Evolutionary conservation across 164 flowering plant species (phyloP), one percentile per base, ranked within the genome.

Genomic region (Hamamelis virginiana): DNA sequence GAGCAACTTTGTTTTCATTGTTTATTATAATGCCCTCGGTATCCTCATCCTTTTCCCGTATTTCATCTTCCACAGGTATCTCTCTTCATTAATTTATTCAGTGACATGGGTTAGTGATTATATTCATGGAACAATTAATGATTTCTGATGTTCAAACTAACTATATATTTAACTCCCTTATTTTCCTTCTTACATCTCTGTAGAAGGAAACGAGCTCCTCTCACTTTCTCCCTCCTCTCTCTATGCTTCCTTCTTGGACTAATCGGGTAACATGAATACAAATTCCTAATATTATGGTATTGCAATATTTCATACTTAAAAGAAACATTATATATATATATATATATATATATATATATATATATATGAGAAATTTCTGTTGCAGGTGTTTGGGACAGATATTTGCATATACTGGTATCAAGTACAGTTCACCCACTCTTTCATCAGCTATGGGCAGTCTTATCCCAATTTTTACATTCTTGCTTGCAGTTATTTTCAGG

Each of bases 11-110:
- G 81, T 78, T 22, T 75, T 77, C 25, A 72, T 82, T 11, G 55
- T 78, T 19, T 86, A 86, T 74, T 77, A 56, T 6, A 65, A 80
- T 66, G 73, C 64, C 22, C 69, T 86, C n/a, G 84, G 74, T 18
- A 59, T 82, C 44, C 73, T 80, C 19, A 12, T 80, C 26, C 84
- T 81, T 51, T 62, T 80, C 45, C 90, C 84, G 41, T 63, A 28
- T 55, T 64, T 80, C 46, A 26, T 74, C 61, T 61, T 57, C 33
- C 57, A 38, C 64, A 75, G 80, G 81, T 74, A 38, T 21, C 33
- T 9, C 41, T 12, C 33, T 16, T 64, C 10, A 47, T 59, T 63
- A 14, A 22, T 41, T 22, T 8, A 10, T 2, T 10, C 16, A n/a
- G n/a, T n/a, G n/a, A n/a, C n/a, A n/a, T n/a, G n/a, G n/a, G n/a